Evolutionary conservation across 2,329 filamentous ascomycete species (phyloP).

Genomic region (Raffaelea arxii): DNA sequence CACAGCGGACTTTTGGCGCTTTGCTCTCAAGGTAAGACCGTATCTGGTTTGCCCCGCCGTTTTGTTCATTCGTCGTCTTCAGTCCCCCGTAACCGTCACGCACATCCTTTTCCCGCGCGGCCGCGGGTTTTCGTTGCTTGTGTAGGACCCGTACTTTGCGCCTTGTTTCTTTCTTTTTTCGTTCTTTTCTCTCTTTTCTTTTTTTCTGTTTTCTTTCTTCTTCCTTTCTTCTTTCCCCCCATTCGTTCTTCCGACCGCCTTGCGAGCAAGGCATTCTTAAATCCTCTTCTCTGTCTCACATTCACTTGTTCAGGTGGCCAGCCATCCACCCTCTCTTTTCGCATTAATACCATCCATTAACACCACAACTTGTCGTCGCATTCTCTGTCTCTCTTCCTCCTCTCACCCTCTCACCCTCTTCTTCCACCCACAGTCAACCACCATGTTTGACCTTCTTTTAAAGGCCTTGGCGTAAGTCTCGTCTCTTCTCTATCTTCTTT

Average conservation of each 20-base stretch:
- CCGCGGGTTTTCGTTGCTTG: too few species aligned
- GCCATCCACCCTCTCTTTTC: too few species aligned
- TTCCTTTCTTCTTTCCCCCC: neutral
- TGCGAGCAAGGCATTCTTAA: neutral
- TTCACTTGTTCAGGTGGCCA: too few species aligned
- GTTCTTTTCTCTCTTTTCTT: neutral
- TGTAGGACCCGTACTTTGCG: neutral
- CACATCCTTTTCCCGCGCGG: too few species aligned
- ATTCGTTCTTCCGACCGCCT: neutral
- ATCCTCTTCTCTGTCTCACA: neutral
- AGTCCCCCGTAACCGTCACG: too few species aligned
- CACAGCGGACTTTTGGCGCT: too few species aligned
- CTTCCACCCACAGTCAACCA: neutral
- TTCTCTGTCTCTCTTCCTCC: neutral
- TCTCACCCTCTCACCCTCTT: neutral
- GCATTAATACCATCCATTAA: too few species aligned
- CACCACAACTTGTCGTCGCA: neutral
- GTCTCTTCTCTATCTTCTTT: neutral
- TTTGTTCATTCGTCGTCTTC: too few species aligned
- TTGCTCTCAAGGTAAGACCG: too few species aligned
- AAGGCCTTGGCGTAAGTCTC: slow-evolving; percentile 12
- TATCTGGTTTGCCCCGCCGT: too few species aligned
- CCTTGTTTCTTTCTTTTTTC: neutral
- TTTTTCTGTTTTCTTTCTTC: neutral
- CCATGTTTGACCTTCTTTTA: slow-evolving; percentile 14